phyloP scores from a whole-genome alignment of 192 early-diverging fungal genomes.

The Gaertneriomyces semiglobifer region DNA sequence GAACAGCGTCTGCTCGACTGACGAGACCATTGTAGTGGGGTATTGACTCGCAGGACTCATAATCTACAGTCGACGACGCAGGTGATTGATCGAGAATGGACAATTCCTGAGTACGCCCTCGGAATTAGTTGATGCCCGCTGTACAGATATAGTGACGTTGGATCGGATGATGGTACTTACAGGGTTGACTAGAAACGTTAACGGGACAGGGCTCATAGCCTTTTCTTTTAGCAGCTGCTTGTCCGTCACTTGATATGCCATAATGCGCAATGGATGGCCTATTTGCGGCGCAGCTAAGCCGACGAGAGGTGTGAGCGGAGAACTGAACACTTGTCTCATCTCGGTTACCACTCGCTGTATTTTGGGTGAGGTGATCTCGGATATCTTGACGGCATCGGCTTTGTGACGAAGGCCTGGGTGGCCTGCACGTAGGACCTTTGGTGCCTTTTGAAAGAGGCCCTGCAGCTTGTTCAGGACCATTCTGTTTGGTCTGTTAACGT shows the following conservation, averaged over 20 bases:
- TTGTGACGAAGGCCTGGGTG: slow-evolving; percentile 33
- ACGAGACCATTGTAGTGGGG: slow-evolving; percentile 48
- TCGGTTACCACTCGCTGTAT: slow-evolving; percentile 23
- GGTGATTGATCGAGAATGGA: too few relatives aligned
- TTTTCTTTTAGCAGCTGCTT: slow-evolving; percentile 22
- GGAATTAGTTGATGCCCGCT: too few relatives aligned
- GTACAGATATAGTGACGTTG: slow-evolving; percentile 5
- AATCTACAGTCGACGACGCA: slow-evolving; percentile 22
- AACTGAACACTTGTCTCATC: slow-evolving; percentile 33
- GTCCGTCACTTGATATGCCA: slow-evolving; percentile 41
- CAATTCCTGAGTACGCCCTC: too few relatives aligned
- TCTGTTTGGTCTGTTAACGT: too few relatives aligned
- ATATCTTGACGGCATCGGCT: slow-evolving; percentile 24
- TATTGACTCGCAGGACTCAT: slow-evolving; percentile 49
- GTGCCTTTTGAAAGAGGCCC: background rate
- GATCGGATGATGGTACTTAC: slow-evolving; percentile 13
- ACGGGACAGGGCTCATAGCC: slow-evolving; percentile 27
- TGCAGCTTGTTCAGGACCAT: too few relatives aligned
- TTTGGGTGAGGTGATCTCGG: slow-evolving; percentile 13
- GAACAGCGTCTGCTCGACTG: slow-evolving; percentile 26
- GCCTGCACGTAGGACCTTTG: slow-evolving; percentile 28
- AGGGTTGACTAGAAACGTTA: slow-evolving; percentile 53
- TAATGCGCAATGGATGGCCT: slow-evolving; percentile 43
- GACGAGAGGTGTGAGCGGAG: slow-evolving; percentile 37
- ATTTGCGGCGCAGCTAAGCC: slow-evolving; percentile 50